Evolutionary conservation across 345 rosid species (phyloP), one percentile per base, ranked within the genome.

Genomic region (Capsella bursapastoris): DNA sequence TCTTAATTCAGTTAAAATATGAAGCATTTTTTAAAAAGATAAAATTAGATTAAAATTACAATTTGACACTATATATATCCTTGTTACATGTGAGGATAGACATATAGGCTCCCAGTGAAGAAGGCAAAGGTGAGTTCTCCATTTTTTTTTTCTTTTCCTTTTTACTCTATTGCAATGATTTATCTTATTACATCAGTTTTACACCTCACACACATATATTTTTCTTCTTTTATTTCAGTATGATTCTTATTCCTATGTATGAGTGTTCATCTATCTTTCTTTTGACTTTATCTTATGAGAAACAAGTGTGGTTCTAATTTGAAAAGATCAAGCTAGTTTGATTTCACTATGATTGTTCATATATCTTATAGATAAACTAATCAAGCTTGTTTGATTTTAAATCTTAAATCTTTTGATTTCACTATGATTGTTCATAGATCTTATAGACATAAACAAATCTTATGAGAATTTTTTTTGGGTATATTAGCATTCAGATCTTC

Each of bases 11-110:
- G 10, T 8, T 2, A 0, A 47, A 31, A 64, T 63, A 43, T 29
- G 15, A 3, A 31, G 5, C 6, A 3, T 28, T 31, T 29, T n/a
- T 8, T 2, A 4, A 41, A 27, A 0, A 13, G 27, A 14, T 7
- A 13, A n/a, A 1, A 3, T 14, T 43, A 8, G 4, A 14, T 7
- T 27, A 27, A 43, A 15, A 37, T 18, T 18, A n/a, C 6, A 37
- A 2, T 6, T 6, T 45, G 70, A 47, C 29, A 14, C 32, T 55
- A 29, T 65, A 65, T 32, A 65, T 49, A 65, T 34, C 45, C 10
- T 32, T 64, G 11, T 16, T 31, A 1, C 6, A 6, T 10, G 11
- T 41, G 32, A n/a, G n/a, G 8, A 6, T 3, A 47, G 14, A 10
- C 6, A 4, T 4, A 48, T 2, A 15, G 3, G 43, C 12, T 1